These are phyloP conservation scores for Capsella rubella DNA, from an alignment of 441 rosid genomes.

Conservation along the genomic window DNA sequence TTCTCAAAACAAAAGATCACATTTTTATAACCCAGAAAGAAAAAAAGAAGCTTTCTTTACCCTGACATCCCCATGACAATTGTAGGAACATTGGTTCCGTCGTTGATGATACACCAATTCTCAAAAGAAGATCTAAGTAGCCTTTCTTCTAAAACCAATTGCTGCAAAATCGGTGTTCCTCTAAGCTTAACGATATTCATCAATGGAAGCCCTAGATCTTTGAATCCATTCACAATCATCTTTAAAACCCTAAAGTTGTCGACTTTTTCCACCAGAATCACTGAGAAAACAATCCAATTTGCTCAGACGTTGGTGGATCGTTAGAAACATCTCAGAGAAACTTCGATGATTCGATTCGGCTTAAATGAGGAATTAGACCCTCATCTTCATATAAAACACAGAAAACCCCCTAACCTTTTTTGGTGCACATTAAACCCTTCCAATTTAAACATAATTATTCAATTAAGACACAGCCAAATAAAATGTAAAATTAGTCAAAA, in stretches of 20 bases:
- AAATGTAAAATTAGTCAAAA: no score
- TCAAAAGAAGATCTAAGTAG: slow-evolving; percentile 64
- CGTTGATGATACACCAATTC: slow-evolving; percentile 85
- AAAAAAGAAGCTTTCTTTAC: slow-evolving; percentile 41
- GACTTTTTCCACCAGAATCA: no score
- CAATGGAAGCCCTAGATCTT: slow-evolving; percentile 56
- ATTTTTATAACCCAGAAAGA: not conserved
- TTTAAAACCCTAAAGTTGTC: not conserved
- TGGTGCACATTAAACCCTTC: no score
- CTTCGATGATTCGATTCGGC: no score
- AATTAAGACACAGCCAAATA: no score
- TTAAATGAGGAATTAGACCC: no score
- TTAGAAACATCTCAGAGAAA: not conserved
- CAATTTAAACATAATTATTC: no score
- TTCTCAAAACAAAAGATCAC: not conserved
- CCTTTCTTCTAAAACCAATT: slow-evolving; percentile 74
- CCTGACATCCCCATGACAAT: slow-evolving; percentile 83
- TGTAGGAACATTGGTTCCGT: slow-evolving; percentile 67
- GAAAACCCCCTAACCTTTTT: no score
- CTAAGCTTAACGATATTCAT: slow-evolving; percentile 74
- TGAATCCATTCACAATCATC: slow-evolving; percentile 42
- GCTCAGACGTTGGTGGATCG: no score
- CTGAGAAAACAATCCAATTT: no score
- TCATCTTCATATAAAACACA: no score
- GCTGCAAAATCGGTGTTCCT: slow-evolving; percentile 69